Evolutionary conservation across 768 basidiomycete genomes (phyloP), one percentile per base, ranked within the genome.

Genomic region (Suillus variegatus): DNA sequence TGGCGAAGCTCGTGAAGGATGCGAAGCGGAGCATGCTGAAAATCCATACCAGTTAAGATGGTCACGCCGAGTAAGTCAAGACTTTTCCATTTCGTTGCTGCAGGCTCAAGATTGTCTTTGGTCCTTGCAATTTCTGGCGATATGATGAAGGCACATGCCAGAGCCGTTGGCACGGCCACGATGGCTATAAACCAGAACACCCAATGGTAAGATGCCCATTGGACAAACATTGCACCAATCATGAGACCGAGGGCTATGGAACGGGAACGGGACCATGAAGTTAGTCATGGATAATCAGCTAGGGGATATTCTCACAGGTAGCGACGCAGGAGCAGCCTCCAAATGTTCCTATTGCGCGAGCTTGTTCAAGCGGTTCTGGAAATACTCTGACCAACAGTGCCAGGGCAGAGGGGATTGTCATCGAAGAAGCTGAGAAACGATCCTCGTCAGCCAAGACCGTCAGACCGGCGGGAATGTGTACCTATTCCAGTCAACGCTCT

Each of bases 361-460:
- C 79, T 67, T 87, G 85, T 52, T 80, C 77, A 6, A 65, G 67
- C 6, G 81, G 81, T 14, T 83, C 79, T 0, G 85, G 82, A 72
- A 82, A 87, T 68, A 84, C 74, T 54, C 80, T 78, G 7, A 86
- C 82, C 28, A 86, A 77, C 38, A 88, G 76, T 46, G 80, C 74
- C n/a, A 83, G 72, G 12, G 85, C 82, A 3, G 84, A 82, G 3
- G 85, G 85, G 41, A 86, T 79, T 10, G 82, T 83, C 76, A 85
- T 72, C 2, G 84, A 78, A 25, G 83, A 85, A 14, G 78, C 82
- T 78, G 76, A 66, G 62, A 36, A 65, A 7, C 20, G n/a, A 60
- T 1, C 22, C 18, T 9, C 22, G 20, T 74, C 4, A 69, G 49
- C 22, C 7, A 54, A 18, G 61, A 20, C 18, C 41, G 3, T 60